These are phyloP conservation scores for Nemania diffusa DNA, from an alignment of 2,329 filamentous ascomycete species.

Conservation along the genomic window DNA sequence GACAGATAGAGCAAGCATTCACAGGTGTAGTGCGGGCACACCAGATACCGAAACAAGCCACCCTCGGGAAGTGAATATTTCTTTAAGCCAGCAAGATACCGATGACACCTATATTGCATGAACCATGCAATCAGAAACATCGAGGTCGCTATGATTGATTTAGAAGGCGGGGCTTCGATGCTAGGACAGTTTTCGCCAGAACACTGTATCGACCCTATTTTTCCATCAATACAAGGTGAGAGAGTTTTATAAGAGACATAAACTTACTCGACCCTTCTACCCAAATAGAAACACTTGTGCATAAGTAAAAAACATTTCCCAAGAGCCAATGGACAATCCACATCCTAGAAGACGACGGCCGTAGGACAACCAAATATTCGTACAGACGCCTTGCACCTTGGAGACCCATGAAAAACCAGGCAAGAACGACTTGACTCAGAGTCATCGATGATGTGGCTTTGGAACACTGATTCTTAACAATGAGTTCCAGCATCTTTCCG, in stretches of 20 bases:
- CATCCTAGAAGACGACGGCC: conserved; percentile 80
- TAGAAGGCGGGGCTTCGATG: conserved; percentile 54
- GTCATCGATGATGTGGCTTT: conserved; percentile 60
- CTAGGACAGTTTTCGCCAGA: conserved; percentile 36
- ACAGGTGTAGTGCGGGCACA: conserved; percentile 92
- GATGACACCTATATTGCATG: conserved; percentile 80
- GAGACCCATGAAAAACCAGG: conserved; percentile 77
- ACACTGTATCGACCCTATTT: conserved; percentile 50
- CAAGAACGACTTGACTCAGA: conserved; percentile 69
- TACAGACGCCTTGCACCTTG: conserved; percentile 81
- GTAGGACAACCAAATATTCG: conserved; percentile 75
- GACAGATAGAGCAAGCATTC: conserved; percentile 86
- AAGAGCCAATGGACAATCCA: conserved; percentile 85
- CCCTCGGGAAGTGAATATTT: conserved; percentile 85
- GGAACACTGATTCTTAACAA: conserved; percentile 55
- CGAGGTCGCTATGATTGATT: conserved; percentile 65
- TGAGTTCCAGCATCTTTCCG: conserved; percentile 63
- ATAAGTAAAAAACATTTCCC: conserved; percentile 80
- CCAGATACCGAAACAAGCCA: conserved; percentile 74
- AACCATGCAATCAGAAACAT: conserved; percentile 76
- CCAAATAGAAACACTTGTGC: conserved; percentile 81
- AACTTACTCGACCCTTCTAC: conserved; percentile 78
- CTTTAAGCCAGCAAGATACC: conserved; percentile 73
- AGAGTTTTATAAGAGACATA: neutral
- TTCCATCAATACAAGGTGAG: conserved; percentile 35